Percentiles rank a stretch among this genome's conserved stretches.
phyloP scores from a whole-genome alignment of 441 rosid species.

The Adansonia rubrostipa region DNA sequence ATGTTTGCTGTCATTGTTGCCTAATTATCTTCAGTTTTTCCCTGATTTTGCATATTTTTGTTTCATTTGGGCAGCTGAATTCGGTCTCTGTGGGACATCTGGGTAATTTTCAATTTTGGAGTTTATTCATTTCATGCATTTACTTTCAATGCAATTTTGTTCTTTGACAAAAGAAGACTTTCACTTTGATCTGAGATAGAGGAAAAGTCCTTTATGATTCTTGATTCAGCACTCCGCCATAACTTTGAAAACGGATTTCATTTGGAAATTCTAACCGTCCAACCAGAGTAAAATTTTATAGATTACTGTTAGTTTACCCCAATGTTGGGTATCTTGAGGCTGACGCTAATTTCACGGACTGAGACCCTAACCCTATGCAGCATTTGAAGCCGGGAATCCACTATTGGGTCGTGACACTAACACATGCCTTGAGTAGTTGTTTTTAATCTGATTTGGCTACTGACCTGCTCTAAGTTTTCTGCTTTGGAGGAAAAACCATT shows the following conservation, averaged over 20 bases:
- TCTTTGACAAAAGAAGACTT: neutral
- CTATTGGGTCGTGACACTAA: no score
- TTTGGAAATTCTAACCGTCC: neutral
- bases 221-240: neutral
- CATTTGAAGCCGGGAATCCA: no score
- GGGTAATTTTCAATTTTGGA: neutral
- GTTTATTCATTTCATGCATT: neutral
- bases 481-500: no score
- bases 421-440: neutral
- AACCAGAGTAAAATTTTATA: neutral
- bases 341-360: neutral
- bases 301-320: constrained; percentile 3
- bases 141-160: neutral
- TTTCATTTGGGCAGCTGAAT: neutral
- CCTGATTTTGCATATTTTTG: neutral
- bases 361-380: no score
- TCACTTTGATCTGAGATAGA: neutral
- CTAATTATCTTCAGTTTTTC: neutral
- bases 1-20: neutral
- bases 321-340: neutral
- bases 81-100: neutral
- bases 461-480: neutral
- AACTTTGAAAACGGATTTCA: neutral
- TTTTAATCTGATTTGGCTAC: neutral
- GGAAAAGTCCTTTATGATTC: neutral